These are phyloP conservation scores for Pyrus hybrid DNA, from an alignment of 331 rosid species.

Conservation along the genomic window DNA sequence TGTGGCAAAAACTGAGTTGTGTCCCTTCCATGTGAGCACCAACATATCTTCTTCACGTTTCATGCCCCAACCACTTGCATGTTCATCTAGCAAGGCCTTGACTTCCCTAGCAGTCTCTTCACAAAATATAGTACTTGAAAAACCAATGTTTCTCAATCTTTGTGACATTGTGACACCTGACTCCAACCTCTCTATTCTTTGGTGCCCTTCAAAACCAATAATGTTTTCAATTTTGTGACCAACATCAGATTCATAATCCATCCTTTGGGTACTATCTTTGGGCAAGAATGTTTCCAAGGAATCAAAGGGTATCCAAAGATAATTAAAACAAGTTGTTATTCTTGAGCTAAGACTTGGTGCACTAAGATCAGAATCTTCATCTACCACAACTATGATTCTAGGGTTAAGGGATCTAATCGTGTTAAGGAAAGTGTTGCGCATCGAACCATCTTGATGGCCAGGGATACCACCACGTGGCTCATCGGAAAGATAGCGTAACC, in stretches of 20 bases:
- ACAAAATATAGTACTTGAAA: conserved; percentile 39
- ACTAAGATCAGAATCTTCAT: conserved; percentile 72
- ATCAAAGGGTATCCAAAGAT: conserved; percentile 93
- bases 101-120: conserved; percentile 66
- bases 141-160: conserved; percentile 59
- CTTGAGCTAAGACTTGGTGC: conserved; percentile 58
- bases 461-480: conserved; percentile 17
- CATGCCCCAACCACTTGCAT: conserved; percentile 99
- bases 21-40: conserved; percentile 96
- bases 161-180: conserved; percentile 39
- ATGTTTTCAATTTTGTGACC: conserved; percentile 84
- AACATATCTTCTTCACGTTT: conserved; percentile 77
- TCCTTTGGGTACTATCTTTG: conserved; percentile 69
- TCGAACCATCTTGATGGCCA: not conserved
- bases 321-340: conserved; percentile 66
- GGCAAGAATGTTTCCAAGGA: conserved; percentile 83
- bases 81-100: conserved; percentile 81
- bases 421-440: conserved; percentile 49
- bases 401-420: conserved; percentile 58
- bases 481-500: conserved; percentile 63
- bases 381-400: conserved; percentile 59
- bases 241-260: conserved; percentile 75
- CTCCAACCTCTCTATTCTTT: conserved; percentile 73
- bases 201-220: conserved; percentile 60
- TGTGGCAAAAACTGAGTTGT: conserved; percentile 75